Conservation (phyloP, 495 filamentous ascomycete species). For the Aspergillus sclerotiicarbonarius region DNA sequence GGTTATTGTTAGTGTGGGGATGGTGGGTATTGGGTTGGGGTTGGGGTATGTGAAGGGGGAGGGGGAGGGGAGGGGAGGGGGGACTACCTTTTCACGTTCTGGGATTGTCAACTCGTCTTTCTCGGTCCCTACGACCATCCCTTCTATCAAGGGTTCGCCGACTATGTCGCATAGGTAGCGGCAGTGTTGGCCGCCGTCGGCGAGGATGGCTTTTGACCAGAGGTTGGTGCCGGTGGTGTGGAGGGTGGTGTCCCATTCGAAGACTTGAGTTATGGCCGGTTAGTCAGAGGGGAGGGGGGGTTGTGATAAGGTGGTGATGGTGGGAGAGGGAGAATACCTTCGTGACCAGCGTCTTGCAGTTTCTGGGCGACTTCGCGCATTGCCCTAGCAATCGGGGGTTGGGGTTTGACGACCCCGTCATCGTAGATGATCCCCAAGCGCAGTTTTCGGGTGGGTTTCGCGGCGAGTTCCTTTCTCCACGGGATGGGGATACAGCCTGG, state of each 20-base stretch:
- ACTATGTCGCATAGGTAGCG: conserved; percentile 47
- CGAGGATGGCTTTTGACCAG: conserved; percentile 54
- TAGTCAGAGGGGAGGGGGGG: not conserved
- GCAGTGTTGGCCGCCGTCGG: conserved; percentile 57
- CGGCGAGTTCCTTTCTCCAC: conserved; percentile 38
- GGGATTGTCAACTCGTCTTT: conserved; percentile 26
- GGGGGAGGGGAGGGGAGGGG: not conserved
- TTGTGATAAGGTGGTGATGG: not conserved
- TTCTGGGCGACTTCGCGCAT: conserved; percentile 41
- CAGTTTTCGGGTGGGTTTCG: conserved; percentile 28
- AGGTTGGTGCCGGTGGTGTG: conserved; percentile 32
- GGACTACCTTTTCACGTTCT: conserved; percentile 30
- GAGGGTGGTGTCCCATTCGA: conserved; percentile 41
- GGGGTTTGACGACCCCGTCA: conserved; percentile 54
- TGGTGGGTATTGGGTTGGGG: not conserved
- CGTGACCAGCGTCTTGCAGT: conserved; percentile 42
- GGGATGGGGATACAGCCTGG: conserved; percentile 42
- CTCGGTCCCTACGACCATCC: conserved; percentile 41
- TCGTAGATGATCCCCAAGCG: conserved; percentile 52
- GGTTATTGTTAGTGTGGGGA: not conserved
- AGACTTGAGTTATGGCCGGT: conserved; percentile 27
- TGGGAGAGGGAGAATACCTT: conserved; percentile 32
- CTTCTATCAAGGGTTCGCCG: conserved; percentile 56
- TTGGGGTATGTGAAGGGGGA: not conserved
- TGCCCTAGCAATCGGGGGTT: conserved; percentile 51